Conservation (phyloP, 257 asterid genomes). For the Solanum medicagineum region DNA sequence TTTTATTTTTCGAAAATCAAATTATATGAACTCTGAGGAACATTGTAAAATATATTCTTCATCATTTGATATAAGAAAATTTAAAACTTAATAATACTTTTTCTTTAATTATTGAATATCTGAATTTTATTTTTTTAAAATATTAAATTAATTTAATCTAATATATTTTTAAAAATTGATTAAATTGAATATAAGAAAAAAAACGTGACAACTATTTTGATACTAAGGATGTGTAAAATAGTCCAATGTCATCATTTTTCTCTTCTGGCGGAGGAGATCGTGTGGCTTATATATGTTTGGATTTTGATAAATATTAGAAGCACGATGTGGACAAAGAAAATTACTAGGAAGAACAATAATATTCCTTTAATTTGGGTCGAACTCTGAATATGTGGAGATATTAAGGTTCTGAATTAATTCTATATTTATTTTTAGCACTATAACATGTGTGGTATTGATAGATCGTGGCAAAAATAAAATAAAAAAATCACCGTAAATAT, state of each 20-base stretch:
- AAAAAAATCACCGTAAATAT: background rate
- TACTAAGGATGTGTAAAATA: background rate
- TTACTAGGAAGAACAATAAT: background rate
- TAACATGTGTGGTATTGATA: background rate
- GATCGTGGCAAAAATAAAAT: background rate
- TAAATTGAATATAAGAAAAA: fast-evolving
- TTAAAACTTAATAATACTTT: background rate
- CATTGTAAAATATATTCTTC: background rate
- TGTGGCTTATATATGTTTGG: background rate
- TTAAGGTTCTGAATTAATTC: background rate
- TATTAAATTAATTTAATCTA: background rate
- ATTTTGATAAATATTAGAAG: background rate
- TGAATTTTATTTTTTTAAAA: background rate
- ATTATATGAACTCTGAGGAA: background rate
- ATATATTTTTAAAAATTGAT: background rate
- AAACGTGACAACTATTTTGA: background rate
- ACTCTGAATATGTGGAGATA: background rate
- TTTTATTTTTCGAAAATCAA: background rate
- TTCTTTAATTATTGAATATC: background rate
- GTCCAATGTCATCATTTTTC: background rate
- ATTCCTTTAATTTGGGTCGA: background rate
- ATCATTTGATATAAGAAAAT: background rate
- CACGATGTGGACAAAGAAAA: background rate
- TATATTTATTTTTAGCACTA: background rate
- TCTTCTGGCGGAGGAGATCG: background rate